These are phyloP conservation scores for Penicillium atrosanguineum DNA, from an alignment of 495 filamentous ascomycete species.

Conservation along the genomic window DNA sequence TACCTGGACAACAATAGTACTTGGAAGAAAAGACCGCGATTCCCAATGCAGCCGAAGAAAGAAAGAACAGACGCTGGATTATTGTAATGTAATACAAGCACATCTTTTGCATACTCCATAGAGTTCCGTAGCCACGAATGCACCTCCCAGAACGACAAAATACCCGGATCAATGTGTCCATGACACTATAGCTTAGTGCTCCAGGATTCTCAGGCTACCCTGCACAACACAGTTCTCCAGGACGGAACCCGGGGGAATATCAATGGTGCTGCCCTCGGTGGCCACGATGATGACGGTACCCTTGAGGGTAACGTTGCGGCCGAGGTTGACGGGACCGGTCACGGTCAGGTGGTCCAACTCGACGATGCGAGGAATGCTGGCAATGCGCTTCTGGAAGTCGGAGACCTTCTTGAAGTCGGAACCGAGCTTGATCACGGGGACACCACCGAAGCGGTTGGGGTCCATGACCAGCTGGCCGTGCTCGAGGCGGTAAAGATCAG, in stretches of 20 bases:
- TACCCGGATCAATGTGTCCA: background rate
- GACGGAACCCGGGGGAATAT: conserved; percentile 92
- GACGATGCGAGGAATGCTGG: conserved; percentile 94
- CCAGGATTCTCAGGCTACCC: conserved; percentile 90
- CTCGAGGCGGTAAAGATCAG: conserved; percentile 98
- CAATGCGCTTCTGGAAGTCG: conserved; percentile 97
- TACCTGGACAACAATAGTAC: conserved; percentile 10
- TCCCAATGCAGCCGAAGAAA: conserved; percentile 15
- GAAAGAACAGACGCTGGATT: conserved; percentile 28
- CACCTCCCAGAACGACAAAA: conserved; percentile 26
- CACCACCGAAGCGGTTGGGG: conserved; percentile 91
- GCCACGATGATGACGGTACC: conserved; percentile 99
- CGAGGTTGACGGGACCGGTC: conserved; percentile 94
- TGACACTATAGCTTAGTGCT: conserved; percentile 62
- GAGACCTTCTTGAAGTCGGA: conserved; percentile 99
- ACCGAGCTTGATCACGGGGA: conserved; percentile 99
- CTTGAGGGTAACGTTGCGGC: conserved; percentile 91
- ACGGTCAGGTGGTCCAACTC: conserved; percentile 98
- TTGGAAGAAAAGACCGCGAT: conserved; percentile 12
- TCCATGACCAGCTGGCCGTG: conserved; percentile 97
- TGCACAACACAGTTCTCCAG: conserved; percentile 99
- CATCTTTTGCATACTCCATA: conserved; percentile 33
- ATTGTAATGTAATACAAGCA: conserved; percentile 34
- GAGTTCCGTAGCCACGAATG: conserved; percentile 30
- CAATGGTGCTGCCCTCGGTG: conserved; percentile 95